A percentile compares a stretch with the other conserved stretches of the same genome.
phyloP scores from a whole-genome alignment of 768 basidiomycete genomes.

The Russula olivacea region DNA sequence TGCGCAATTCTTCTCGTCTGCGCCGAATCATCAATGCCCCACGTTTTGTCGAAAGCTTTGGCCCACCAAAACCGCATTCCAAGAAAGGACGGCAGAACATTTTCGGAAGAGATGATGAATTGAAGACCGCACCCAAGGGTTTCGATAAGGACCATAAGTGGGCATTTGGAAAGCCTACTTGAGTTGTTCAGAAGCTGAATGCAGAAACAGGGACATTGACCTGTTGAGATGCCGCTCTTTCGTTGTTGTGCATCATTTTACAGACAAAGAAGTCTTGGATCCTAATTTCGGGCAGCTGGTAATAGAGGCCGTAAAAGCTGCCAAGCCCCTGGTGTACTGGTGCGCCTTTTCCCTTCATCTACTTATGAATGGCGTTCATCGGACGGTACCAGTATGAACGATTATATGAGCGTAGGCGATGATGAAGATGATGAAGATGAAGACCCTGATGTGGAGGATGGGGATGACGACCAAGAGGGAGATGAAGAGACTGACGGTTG shows the following conservation, averaged over 20 bases:
- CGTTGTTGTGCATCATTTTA: conserved; percentile 49
- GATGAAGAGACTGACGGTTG: not conserved
- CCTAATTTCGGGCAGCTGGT: conserved; percentile 38
- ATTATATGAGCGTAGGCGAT: conserved; percentile 22
- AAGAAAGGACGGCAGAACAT: conserved; percentile 66
- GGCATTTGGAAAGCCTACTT: conserved; percentile 18
- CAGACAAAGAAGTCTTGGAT: conserved; percentile 40
- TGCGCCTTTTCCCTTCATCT: not conserved
- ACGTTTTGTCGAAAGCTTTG: conserved; percentile 74
- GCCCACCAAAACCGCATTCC: conserved; percentile 54
- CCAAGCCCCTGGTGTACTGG: conserved; percentile 39
- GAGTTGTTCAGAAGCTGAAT: not conserved
- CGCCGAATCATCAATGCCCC: conserved; percentile 60
- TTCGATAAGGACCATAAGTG: conserved; percentile 76
- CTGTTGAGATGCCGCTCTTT: conserved; percentile 79
- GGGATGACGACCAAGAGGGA: not conserved
- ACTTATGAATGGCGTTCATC: not conserved
- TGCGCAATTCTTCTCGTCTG: conserved; percentile 53
- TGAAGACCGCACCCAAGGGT: conserved; percentile 91
- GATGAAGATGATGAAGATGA: conserved; percentile 19
- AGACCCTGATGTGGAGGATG: conserved; percentile 7
- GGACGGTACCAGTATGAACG: conserved; percentile 19
- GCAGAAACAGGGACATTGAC: conserved; percentile 70
- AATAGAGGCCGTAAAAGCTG: conserved; percentile 33
- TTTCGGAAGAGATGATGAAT: conserved; percentile 81